phyloP scores from a whole-genome alignment of 1,284 basidiomycete species.

The Anthracocystis setariae region DNA sequence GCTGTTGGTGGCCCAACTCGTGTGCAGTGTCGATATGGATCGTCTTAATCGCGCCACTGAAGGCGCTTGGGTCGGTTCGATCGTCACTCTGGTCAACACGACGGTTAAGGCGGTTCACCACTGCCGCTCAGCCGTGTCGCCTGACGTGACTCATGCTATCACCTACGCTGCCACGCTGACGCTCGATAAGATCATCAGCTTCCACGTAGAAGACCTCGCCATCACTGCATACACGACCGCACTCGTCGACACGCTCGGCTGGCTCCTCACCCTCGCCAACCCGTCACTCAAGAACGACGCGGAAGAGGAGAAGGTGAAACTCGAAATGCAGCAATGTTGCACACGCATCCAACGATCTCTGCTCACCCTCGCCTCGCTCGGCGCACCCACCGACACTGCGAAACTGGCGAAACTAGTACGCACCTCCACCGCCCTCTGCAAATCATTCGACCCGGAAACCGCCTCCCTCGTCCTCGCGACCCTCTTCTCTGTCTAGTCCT shows the following conservation, averaged over 20 bases:
- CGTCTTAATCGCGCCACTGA: constrained; percentile 36
- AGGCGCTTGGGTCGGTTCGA: constrained; percentile 17
- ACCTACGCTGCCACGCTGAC: constrained; percentile 14
- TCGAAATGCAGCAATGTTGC: neutral
- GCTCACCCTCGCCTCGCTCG: constrained; percentile 5
- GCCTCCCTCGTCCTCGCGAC: constrained; percentile 10
- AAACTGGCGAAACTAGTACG: constrained; percentile 13
- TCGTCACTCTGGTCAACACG: constrained; percentile 15
- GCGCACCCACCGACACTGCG: neutral
- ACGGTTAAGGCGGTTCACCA: constrained; percentile 21
- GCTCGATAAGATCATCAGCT: constrained; percentile 12
- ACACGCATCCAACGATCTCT: constrained; percentile 12
- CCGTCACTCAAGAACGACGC: neutral
- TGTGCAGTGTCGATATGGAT: constrained; percentile 29
- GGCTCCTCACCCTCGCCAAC: constrained; percentile 7
- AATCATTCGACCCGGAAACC: constrained; percentile 16
- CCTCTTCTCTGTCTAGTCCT: constrained; percentile 19
- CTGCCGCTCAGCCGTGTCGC: constrained; percentile 11
- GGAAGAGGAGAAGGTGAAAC: neutral
- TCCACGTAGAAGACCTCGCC: constrained; percentile 7
- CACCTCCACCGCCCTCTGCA: constrained; percentile 13
- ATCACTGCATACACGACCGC: neutral
- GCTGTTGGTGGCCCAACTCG: constrained; percentile 15
- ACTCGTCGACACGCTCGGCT: constrained; percentile 7
- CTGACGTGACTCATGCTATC: constrained; percentile 13